Base-by-base conservation (phyloP, 306 rosid species). In the Quercus rubra region DNA sequence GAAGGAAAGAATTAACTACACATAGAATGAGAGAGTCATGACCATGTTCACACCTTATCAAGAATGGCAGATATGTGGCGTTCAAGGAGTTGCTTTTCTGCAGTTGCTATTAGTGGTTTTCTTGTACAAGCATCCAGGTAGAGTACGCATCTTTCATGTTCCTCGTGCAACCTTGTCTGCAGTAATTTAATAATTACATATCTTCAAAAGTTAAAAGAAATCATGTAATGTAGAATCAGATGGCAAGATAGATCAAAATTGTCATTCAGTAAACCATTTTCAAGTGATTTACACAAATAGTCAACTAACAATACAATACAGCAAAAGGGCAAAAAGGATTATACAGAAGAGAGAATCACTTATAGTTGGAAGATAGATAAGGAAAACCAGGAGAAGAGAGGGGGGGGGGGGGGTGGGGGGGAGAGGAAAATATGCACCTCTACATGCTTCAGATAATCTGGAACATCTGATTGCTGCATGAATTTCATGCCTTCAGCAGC, bases 381-480 rank as follows among this genome's bases (percentile, higher is more conserved):
- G 46, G 46, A 41, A 41, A 41, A 41, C 12, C 1, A 1, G 46
- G 46, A 41, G 46, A 6, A 2, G n/a, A n/a, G n/a, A n/a, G n/a
- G n/a, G n/a, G n/a, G n/a, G n/a, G 11, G 1, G 46, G 11, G 11
- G 11, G 2, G 46, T 11, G 46, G 41, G 35, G n/a, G 35, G 35
- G 35, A 0, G 9, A 1, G 6, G 35, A 5, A 5, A 35, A 41
- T 41, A 85, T 76, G 86, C 80, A 96, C 99, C 99, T 96, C 99
- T 74, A 93, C 99, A 81, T 96, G 99, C 92, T 91, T 96, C 85
- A 96, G 85, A 84, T 93, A 96, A 83, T 96, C 98, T 35, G 99
- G 96, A 85, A 96, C 98, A 86, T 96, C 98, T 59, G 98, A 90
- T 81, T 90, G 98, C 88, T 96, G 99, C 98, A 96, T 96, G 88